Base-by-base conservation (phyloP, 768 basidiomycete genomes). In the Mycena polygramma region DNA sequence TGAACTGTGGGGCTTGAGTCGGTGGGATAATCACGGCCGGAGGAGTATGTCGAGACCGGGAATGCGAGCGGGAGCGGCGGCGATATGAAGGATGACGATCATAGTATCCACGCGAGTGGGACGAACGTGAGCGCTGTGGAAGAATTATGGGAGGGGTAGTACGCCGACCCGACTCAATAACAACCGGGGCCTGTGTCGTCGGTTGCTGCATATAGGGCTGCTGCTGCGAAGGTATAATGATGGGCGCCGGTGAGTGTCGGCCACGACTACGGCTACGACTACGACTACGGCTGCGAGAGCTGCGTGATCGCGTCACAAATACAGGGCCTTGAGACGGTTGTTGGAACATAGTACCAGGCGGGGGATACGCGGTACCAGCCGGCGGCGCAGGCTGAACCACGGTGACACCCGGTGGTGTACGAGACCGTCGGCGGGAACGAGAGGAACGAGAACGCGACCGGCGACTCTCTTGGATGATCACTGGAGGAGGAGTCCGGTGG, bases 391-490 rank as follows among this genome's bases (percentile, higher is more conserved):
- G 57, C 41, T 59, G 64, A 51, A 70, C 17, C 20, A 70, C 36
- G 17, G 58, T 66, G 15, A 70, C 51, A 10, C 8, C 24, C 9
- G 51, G 57, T 9, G 69, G 69, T 8, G 70, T n/a, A 48, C 43
- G 61, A 48, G 57, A 52, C 22, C 57, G 64, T 41, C 64, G 20
- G 19, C 48, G 43, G 35, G 57, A 64, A 67, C 9, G 37, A 20
- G 69, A 66, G n/a, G 66, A 68, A 46, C 62, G 66, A 26, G 68
- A 69, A 36, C 68, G 58, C 26, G 71, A 68, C 19, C 55, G 60
- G 1, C 65, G 72, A 48, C 68, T 67, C 30, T 7, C 19, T n/a
- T 67, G 69, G 14, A 74, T 65, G 14, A 71, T 51, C 1, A 71
- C 45, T 24, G 58, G 22, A 9, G 69, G 55, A 41, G 69, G 55